Percentiles rank a stretch among this genome's conserved stretches.
Conservation (phyloP, 139 green algal species). For the Mesotaenium endlicherianum region DNA sequence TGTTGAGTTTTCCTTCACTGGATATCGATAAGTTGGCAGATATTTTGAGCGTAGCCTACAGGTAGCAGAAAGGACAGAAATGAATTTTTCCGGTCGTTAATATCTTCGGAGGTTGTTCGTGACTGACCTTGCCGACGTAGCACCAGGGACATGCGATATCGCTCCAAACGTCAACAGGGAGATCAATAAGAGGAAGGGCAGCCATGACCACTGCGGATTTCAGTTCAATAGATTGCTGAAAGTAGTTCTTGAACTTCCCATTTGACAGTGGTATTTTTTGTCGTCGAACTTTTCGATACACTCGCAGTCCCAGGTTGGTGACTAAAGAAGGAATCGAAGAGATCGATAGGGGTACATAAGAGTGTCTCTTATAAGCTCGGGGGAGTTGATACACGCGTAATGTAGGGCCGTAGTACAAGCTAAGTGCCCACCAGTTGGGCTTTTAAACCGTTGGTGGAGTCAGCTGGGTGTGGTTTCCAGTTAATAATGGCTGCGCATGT, state of each 20-base stretch:
- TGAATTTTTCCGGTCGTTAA: neutral
- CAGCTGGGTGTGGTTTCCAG: too few species aligned
- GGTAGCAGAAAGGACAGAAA: neutral
- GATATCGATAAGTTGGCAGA: neutral
- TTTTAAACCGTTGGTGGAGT: too few species aligned
- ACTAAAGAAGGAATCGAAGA: neutral
- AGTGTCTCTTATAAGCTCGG: too few species aligned
- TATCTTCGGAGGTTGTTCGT: too few species aligned
- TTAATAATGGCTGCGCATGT: too few species aligned
- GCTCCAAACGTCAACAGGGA: slow-evolving; percentile 44
- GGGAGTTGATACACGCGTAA: too few species aligned
- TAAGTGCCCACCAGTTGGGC: too few species aligned
- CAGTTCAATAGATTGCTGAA: too few species aligned
- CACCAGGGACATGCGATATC: slow-evolving; percentile 50
- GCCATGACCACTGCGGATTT: too few species aligned
- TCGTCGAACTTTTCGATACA: neutral
- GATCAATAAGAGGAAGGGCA: neutral
- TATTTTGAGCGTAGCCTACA: neutral
- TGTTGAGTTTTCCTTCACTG: neutral
- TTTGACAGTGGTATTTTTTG: neutral
- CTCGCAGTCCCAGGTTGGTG: neutral
- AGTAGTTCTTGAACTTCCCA: neutral
- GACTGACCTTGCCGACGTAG: slow-evolving; percentile 47
- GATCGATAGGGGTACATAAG: too few species aligned
- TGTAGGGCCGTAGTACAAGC: too few species aligned